Percentiles rank a stretch among this genome's conserved stretches.
Conservation (phyloP, 768 basidiomycete species). For the Leccinum variicolor region DNA sequence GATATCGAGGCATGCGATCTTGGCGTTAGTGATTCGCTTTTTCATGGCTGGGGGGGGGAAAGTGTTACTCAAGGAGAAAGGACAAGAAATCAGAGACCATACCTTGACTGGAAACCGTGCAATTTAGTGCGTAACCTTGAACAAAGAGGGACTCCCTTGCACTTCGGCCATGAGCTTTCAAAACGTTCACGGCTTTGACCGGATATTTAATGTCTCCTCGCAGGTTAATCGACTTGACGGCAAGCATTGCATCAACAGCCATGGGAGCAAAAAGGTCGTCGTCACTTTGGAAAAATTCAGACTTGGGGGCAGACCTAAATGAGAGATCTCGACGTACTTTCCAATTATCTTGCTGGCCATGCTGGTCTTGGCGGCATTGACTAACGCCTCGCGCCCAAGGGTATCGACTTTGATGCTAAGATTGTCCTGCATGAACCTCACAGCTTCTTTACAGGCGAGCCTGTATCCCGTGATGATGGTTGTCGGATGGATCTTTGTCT, state of each 20-base stretch:
- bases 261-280: conserved; percentile 98
- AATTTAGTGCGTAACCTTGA: conserved; percentile 96
- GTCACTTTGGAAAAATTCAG: conserved; percentile 53
- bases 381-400: conserved; percentile 86
- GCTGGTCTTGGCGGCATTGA: conserved; percentile 96
- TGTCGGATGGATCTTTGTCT: conserved; percentile 97
- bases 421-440: conserved; percentile 97
- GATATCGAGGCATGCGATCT: conserved; percentile 98
- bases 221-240: conserved; percentile 90
- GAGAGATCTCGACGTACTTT: conserved; percentile 57
- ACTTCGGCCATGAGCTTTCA: conserved; percentile 96
- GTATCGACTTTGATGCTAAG: conserved; percentile 91
- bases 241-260: conserved; percentile 98
- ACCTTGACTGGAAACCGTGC: conserved; percentile 99
- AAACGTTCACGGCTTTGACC: conserved; percentile 96
- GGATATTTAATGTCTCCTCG: conserved; percentile 98
- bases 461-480: conserved; percentile 99
- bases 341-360: conserved; percentile 99
- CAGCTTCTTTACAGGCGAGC: conserved; percentile 94
- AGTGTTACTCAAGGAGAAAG: conserved; percentile 2
- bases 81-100: conserved; percentile 17
- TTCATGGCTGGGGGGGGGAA: conserved; percentile 77
- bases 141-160: conserved; percentile 94
- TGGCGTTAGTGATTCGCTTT: conserved; percentile 86
- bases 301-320: neutral